phyloP scores from a whole-genome alignment of 768 basidiomycete species.

The Collybia mongolica region DNA sequence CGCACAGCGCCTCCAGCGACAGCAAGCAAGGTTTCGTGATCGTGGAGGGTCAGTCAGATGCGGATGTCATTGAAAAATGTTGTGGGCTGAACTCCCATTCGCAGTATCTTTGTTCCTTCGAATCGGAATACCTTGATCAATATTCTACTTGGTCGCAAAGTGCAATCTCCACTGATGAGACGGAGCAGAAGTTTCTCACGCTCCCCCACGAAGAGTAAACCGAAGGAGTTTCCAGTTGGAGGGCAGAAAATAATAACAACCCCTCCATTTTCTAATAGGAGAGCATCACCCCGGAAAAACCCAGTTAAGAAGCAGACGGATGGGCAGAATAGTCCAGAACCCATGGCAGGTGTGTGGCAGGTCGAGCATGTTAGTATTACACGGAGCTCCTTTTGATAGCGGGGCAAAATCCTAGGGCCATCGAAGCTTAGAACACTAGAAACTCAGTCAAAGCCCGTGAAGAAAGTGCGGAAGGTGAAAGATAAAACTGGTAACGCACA shows the following conservation, averaged over 20 bases:
- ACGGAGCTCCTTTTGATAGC: neutral
- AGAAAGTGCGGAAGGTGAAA: constrained; percentile 9
- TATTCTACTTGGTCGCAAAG: constrained; percentile 21
- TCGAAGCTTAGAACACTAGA: neutral
- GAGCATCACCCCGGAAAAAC: constrained; percentile 12
- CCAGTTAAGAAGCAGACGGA: neutral
- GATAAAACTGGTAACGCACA: constrained; percentile 3
- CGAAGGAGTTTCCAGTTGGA: constrained; percentile 1
- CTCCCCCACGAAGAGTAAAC: constrained; percentile 24
- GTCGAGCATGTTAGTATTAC: neutral
- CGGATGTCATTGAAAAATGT: too few relatives aligned
- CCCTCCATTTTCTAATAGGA: neutral
- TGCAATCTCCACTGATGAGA: constrained; percentile 42
- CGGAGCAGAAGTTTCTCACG: constrained; percentile 25
- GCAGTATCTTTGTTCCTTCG: constrained; percentile 19
- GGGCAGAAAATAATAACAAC: neutral
- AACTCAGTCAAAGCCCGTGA: neutral
- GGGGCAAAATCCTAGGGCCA: neutral
- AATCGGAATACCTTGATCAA: constrained; percentile 17
- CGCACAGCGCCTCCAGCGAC: constrained; percentile 56
- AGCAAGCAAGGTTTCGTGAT: constrained; percentile 67
- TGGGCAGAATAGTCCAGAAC: neutral
- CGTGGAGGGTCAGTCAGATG: constrained; percentile 53
- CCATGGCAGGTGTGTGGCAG: neutral
- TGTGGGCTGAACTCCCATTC: neutral